A percentile compares a stretch with the other conserved stretches of the same genome.
Conservation (phyloP, 495 filamentous ascomycete species). For the Annulohypoxylon stygium region DNA sequence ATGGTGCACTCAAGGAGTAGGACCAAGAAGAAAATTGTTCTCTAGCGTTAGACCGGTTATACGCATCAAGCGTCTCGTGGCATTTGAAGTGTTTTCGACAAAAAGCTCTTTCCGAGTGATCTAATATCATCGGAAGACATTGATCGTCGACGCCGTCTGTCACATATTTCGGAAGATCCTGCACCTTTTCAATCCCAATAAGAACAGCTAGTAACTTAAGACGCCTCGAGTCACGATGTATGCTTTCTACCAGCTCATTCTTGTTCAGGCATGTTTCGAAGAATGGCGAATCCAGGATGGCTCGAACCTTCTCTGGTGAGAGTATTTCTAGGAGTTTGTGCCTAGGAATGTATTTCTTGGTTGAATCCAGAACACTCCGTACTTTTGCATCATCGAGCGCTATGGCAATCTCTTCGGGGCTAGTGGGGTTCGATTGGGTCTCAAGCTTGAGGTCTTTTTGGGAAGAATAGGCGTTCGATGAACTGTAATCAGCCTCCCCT, state of each 20-base stretch:
- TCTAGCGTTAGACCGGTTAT: neutral
- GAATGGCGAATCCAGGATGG: slow-evolving; percentile 4
- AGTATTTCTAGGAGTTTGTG: slow-evolving; percentile 13
- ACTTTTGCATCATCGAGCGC: slow-evolving; percentile 12
- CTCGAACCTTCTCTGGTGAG: slow-evolving; percentile 18
- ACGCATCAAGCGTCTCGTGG: slow-evolving; percentile 14
- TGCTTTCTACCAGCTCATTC: slow-evolving; percentile 5
- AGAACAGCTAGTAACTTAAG: slow-evolving; percentile 30
- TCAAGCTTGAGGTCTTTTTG: neutral
- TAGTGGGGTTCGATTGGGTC: neutral
- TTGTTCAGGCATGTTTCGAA: slow-evolving; percentile 14
- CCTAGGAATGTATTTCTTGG: slow-evolving; percentile 21
- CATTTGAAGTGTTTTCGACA: slow-evolving; percentile 13
- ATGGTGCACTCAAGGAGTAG: slow-evolving; percentile 24
- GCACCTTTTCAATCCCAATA: slow-evolving; percentile 4
- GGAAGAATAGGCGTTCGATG: neutral
- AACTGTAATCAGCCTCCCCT: slow-evolving; percentile 3
- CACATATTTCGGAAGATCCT: slow-evolving; percentile 19
- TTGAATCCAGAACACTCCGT: neutral
- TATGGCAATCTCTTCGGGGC: neutral
- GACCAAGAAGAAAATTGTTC: slow-evolving; percentile 26
- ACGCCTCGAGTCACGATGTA: slow-evolving; percentile 12
- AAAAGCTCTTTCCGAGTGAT: neutral
- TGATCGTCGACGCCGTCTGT: slow-evolving; percentile 35
- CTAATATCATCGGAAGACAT: slow-evolving; percentile 33